These are phyloP conservation scores for Xenoacremonium recifei DNA, from an alignment of 2,329 filamentous ascomycete genomes.

Conservation along the genomic window DNA sequence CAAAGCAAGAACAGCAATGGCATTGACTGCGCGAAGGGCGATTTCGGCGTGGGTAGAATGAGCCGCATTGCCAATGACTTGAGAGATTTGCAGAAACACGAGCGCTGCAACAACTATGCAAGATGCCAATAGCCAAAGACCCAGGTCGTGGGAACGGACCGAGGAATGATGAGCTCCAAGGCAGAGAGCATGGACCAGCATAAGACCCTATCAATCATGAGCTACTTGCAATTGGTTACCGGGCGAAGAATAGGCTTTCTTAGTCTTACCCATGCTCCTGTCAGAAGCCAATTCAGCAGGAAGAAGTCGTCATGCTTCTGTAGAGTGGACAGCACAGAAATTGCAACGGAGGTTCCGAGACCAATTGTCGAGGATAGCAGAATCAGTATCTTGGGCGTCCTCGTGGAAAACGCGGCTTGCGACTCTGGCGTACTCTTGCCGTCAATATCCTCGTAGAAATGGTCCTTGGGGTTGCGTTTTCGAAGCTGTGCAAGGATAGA, in stretches of 20 bases:
- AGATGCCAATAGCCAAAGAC: constrained; percentile 50
- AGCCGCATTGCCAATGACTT: constrained; percentile 30
- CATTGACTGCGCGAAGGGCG: constrained; percentile 44
- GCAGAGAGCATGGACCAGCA: constrained; percentile 51
- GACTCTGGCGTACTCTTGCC: constrained; percentile 66
- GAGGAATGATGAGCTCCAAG: constrained; percentile 49
- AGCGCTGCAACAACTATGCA: constrained; percentile 42
- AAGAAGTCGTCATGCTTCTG: constrained; percentile 37
- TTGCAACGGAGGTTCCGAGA: constrained; percentile 52
- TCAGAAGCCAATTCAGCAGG: constrained; percentile 59
- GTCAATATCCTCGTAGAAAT: constrained; percentile 67
- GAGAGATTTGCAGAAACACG: constrained; percentile 44
- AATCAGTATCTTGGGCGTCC: constrained; percentile 53
- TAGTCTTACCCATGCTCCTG: constrained; percentile 64
- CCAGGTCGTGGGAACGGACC: constrained; percentile 53
- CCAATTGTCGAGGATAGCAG: constrained; percentile 54
- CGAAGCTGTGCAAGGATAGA: constrained; percentile 34
- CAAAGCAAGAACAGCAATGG: constrained; percentile 44
- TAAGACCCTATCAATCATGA: constrained; percentile 40
- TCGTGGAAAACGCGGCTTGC: constrained; percentile 60
- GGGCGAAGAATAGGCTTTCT: too few species aligned
- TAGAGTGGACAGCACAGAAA: constrained; percentile 53
- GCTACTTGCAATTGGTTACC: too few species aligned
- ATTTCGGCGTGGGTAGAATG: constrained; percentile 40
- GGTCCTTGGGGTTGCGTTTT: constrained; percentile 36